Evolutionary conservation across 2,329 filamentous ascomycete species (phyloP), one percentile per base, ranked within the genome.

Genomic region (Phialocephala subalpina): DNA sequence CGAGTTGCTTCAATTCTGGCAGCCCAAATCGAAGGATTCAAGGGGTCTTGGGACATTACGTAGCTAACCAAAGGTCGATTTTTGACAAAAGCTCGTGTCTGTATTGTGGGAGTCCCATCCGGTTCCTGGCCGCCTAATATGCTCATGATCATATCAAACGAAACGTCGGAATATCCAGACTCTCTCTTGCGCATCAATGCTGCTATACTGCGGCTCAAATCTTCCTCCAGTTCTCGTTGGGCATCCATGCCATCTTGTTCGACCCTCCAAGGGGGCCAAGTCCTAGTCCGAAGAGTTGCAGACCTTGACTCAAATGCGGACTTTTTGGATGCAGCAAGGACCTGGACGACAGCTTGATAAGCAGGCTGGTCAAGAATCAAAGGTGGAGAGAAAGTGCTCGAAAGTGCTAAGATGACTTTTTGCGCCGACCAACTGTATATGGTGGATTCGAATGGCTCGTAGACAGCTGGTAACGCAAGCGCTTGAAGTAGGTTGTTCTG

Each of bases 211-310:
- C 87, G 80, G 63, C 86, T 87, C 69, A 82, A 79, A 65, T 85
- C 84, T 29, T 87, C 84, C 53, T 85, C 81, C 0, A 78, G 78
- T 5, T 81, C 80, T 59, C 82, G 80, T 59, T 78, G 80, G 69
- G 87, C 87, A 73, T 90, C 88, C 67, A 86, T 83, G 1, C 87
- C 87, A 71, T 90, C 85, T 64, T 84, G 82, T 12, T 84, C 80
- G 42, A 81, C 79, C 62, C 86, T 78, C 76, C 88, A 90, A 0
- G 88, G 88, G 11, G 88, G 88, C 88, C 87, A 90, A 1, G 81
- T 82, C 58, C 82, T 80, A 1, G 80, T 78, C 63, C 87, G 81
- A 33, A 85, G 82, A 22, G 76, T 69, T 1, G 84, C 81, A 36
- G 82, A 82, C 38, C 80, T 81, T 16, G 75, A 77, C 74, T 90